Base-by-base conservation (phyloP, 352 stramenopile species). In the Thraustochytrium sp. region DNA sequence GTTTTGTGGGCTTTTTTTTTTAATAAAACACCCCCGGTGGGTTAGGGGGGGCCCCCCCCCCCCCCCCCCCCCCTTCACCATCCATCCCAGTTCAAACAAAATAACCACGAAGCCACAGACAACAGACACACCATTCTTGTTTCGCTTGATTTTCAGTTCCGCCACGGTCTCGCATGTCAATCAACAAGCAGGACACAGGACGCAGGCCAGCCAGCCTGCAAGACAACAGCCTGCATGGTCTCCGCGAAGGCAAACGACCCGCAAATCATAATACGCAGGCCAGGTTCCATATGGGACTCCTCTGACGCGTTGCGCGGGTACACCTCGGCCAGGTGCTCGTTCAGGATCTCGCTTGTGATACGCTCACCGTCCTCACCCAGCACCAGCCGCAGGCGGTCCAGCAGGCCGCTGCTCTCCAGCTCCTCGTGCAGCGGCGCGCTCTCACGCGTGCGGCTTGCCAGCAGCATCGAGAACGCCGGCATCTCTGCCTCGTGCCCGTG, bases 391-490 rank as follows among this genome's bases (percentile, higher is more conserved):
- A 11, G 23, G 44, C 76, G 26, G 5, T 40, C 23, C 18, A 46
- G 48, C 26, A 38, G 49, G 16, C 76, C 9, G 48, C 11, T 49
- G 11, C 3, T 13, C 48, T 63, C 68, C 11, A 80, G 48, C 37
- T 65, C 48, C 4, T 46, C 68, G 18, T 26, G 46, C 8, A 80
- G n/a, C 44, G 46, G 42, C 21, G 31, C 40, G 23, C 76, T 44
- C 23, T 46, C 48, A 4, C 38, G 8, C 21, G 3, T 42, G 26
- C 53, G 68, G 31, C 53, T 80, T 11, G 68, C 68, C 9, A 64
- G 34, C 16, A 80, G 21, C 68, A 80, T 46, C 36, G 68, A 80
- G 26, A 80, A 63, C 5, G 48, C 76, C 8, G 68, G 68, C 1
- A 23, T 21, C 5, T 5, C 23, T 3, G 18, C 21, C 13, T 36